Base-by-base conservation (phyloP, 495 filamentous ascomycete species). In the Hamigera avellanea region DNA sequence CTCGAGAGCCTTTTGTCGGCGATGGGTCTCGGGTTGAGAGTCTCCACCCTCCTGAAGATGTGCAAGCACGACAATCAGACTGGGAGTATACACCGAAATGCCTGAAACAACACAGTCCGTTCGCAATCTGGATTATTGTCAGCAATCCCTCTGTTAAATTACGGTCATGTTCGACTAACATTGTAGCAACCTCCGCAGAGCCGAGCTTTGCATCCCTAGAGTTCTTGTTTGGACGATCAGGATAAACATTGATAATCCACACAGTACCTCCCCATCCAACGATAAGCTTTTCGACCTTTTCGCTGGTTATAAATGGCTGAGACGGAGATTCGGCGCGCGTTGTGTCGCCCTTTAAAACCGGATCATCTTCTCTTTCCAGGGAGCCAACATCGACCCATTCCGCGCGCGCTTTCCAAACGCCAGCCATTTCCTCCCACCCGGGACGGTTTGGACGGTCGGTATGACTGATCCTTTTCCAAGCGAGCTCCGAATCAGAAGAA, bases 41-140 rank as follows among this genome's bases (percentile, higher is more conserved):
- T 78, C 73, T 8, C 74, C 67, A n/a, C 80, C 76, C 8, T 77
- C 76, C 39, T 80, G 81, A 39, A 87, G 75, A 54, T 89, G 91
- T 51, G 86, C 86, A 67, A 98, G 81, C 47, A 95, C 76, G 42
- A 93, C 71, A 58, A 98, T 69, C 35, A 93, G 67, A 47, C 75
- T 87, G 47, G 88, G 87, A 55, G 83, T 93, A 79, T 95, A 96
- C 62, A 98, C 70, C 43, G 91, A 87, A 53, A 98, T 81, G 53
- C 93, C 91, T 57, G 89, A 93, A 69, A 98, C 82, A 44, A 89
- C 84, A 63, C 93, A 95, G 66, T 96, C 91, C 46, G 88, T 88
- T 48, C 83, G 81, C 61, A 96, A 72, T 64, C 86, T 93, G 41
- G 6, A 28, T 6, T 32, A 18, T n/a, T 16, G 32, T 46, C 27